A percentile compares a stretch with the other conserved stretches of the same genome.
phyloP scores from a whole-genome alignment of 164 flowering plant genomes.

The Vitis riparia region DNA sequence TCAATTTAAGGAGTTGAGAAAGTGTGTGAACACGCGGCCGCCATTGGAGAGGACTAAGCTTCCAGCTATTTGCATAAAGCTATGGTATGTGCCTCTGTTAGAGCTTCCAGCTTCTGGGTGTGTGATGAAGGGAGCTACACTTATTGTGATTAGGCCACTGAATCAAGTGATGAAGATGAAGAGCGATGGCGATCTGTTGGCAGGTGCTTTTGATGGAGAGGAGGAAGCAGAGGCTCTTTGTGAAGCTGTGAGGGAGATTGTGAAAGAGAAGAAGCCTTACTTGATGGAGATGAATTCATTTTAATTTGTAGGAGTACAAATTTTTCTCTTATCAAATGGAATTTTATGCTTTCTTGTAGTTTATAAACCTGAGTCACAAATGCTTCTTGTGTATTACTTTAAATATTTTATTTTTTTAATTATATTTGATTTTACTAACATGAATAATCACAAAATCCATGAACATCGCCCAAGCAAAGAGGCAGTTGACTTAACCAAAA shows the following conservation, averaged over 20 bases:
- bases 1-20: slow-evolving; percentile 35
- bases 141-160: slow-evolving; percentile 31
- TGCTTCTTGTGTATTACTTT: too few relatives aligned
- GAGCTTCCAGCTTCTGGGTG: slow-evolving; percentile 30
- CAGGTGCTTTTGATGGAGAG: slow-evolving; percentile 20
- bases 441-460: too few relatives aligned
- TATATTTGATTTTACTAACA: too few relatives aligned
- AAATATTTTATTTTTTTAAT: too few relatives aligned
- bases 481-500: too few relatives aligned
- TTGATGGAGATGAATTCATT: slow-evolving; percentile 39
- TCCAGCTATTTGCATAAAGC: slow-evolving; percentile 37
- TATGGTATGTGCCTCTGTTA: slow-evolving; percentile 37
- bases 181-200: slow-evolving; percentile 1
- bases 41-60: slow-evolving; percentile 19
- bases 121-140: slow-evolving; percentile 43
- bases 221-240: slow-evolving; percentile 18
- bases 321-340: too few relatives aligned
- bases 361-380: too few relatives aligned
- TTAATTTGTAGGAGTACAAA: slow-evolving; percentile 5
- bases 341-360: too few relatives aligned
- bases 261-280: slow-evolving; percentile 23
- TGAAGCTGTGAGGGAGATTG: slow-evolving; percentile 36
- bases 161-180: neutral
- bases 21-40: neutral
- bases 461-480: too few relatives aligned